These are phyloP conservation scores for Trichoderma lentiforme DNA, from an alignment of 2,329 filamentous ascomycete species.

Conservation along the genomic window DNA sequence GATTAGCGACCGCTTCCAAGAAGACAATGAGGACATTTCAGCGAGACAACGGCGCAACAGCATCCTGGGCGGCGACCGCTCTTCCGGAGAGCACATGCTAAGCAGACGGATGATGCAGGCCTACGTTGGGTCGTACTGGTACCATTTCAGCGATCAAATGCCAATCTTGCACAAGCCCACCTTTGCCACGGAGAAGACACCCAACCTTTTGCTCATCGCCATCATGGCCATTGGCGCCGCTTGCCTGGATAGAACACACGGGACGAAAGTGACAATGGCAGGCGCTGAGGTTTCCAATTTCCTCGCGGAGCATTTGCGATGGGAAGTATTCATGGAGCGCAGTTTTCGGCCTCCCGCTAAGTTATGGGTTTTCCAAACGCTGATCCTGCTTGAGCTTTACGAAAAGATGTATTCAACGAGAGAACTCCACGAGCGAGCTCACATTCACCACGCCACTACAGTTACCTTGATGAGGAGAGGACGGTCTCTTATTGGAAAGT, in stretches of 20 bases:
- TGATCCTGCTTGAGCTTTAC: conserved; percentile 85
- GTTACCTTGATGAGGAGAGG: conserved; percentile 93
- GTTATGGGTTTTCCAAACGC: conserved; percentile 90
- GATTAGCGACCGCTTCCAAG: conserved; percentile 77
- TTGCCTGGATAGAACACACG: conserved; percentile 80
- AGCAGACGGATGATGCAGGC: conserved; percentile 94
- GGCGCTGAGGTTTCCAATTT: conserved; percentile 87
- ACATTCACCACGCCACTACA: conserved; percentile 95
- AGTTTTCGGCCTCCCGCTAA: conserved; percentile 91
- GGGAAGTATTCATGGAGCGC: conserved; percentile 90
- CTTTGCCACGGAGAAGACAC: conserved; percentile 82
- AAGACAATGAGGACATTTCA: conserved; percentile 66
- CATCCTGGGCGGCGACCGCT: conserved; percentile 74
- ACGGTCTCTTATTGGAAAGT: conserved; percentile 83
- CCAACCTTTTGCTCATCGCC: conserved; percentile 76
- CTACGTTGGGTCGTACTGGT: conserved; percentile 92
- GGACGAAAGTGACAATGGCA: conserved; percentile 66
- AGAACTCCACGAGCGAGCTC: conserved; percentile 86
- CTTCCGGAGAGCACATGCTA: conserved; percentile 62
- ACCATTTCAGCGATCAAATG: conserved; percentile 88
- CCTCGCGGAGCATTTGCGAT: conserved; percentile 86
- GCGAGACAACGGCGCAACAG: conserved; percentile 71
- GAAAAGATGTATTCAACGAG: conserved; percentile 98
- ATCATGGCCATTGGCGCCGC: conserved; percentile 93
- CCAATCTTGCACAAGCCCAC: conserved; percentile 94